These are phyloP conservation scores for Globisporangium splendens DNA, from an alignment of 352 stramenopile species.

Conservation along the genomic window DNA sequence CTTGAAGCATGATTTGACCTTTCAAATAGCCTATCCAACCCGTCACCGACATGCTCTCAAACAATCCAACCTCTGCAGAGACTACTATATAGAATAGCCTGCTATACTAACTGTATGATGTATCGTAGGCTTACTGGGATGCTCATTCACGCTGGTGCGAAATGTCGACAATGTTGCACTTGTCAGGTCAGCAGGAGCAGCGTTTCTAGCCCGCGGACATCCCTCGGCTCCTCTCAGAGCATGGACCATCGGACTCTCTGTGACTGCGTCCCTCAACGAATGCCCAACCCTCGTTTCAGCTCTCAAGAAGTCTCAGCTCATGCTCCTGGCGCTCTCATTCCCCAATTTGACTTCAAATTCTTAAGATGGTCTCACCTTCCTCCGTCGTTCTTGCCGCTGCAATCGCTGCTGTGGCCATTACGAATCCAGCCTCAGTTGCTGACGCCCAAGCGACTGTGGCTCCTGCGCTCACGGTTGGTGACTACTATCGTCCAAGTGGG, in stretches of 20 bases:
- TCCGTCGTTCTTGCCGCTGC: neutral
- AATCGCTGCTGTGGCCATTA: neutral
- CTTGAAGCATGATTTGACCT: too few species aligned
- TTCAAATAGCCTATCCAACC: too few species aligned
- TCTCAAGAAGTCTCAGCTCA: neutral
- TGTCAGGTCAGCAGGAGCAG: too few species aligned
- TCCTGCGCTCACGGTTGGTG: neutral
- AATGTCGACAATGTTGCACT: neutral
- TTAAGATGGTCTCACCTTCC: conserved; percentile 1
- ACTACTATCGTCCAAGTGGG: conserved; percentile 19
- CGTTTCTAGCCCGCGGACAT: neutral
- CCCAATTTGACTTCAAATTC: conserved; percentile 2
- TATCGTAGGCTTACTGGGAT: neutral
- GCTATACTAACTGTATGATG: neutral
- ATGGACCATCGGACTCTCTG: conserved; percentile 5
- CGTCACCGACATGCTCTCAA: too few species aligned
- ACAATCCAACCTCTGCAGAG: too few species aligned
- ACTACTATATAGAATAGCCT: neutral
- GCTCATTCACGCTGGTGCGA: neutral
- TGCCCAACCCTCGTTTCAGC: neutral
- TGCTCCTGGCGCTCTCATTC: neutral
- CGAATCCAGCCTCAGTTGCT: neutral
- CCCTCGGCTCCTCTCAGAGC: neutral
- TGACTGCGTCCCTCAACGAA: too few species aligned
- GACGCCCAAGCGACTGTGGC: neutral